Percentiles rank a stretch among this genome's conserved stretches.
Conservation (phyloP, 371 early-diverging fungal genomes). For the Rhizopus arrhizus region DNA sequence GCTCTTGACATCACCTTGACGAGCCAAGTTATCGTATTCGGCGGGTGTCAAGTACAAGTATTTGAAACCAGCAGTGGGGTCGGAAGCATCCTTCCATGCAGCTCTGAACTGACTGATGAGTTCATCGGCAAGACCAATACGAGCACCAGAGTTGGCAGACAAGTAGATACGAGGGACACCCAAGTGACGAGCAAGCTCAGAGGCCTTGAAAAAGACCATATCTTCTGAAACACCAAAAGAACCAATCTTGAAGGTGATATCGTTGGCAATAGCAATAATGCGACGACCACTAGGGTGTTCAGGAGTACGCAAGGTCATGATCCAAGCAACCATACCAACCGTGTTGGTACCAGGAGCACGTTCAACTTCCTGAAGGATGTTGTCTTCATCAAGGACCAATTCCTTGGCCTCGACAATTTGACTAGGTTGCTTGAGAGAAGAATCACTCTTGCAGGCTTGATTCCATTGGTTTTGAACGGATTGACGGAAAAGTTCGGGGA, state of each 20-base stretch:
- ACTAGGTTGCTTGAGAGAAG: slow-evolving; percentile 64
- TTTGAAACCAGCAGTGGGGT: slow-evolving; percentile 85
- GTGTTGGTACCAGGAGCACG: slow-evolving; percentile 91
- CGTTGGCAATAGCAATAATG: slow-evolving; percentile 96
- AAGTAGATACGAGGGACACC: slow-evolving; percentile 96
- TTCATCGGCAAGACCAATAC: slow-evolving; percentile 97
- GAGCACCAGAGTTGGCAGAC: slow-evolving; percentile 99
- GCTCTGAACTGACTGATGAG: slow-evolving; percentile 83
- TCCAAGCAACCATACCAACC: slow-evolving; percentile 97
- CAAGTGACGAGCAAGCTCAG: slow-evolving; percentile 81
- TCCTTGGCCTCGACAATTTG: slow-evolving; percentile 81
- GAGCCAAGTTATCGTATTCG: slow-evolving; percentile 67
- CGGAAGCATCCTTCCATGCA: slow-evolving; percentile 82
- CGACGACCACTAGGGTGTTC: slow-evolving; percentile 91
- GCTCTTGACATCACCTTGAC: slow-evolving; percentile 59
- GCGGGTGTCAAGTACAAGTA: slow-evolving; percentile 89
- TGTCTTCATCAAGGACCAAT: slow-evolving; percentile 84
- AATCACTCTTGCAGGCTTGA: slow-evolving; percentile 61
- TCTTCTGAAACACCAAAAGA: slow-evolving; percentile 97
- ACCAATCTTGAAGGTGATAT: slow-evolving; percentile 96
- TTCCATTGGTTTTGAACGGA: slow-evolving; percentile 78
- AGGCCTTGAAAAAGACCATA: slow-evolving; percentile 88
- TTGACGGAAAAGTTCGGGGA: slow-evolving; percentile 93
- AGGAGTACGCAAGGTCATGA: slow-evolving; percentile 87
- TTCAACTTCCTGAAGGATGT: slow-evolving; percentile 74